Evolutionary conservation across 2,329 filamentous ascomycete genomes (phyloP).

Genomic region (Pseudogymnoascus sp.): DNA sequence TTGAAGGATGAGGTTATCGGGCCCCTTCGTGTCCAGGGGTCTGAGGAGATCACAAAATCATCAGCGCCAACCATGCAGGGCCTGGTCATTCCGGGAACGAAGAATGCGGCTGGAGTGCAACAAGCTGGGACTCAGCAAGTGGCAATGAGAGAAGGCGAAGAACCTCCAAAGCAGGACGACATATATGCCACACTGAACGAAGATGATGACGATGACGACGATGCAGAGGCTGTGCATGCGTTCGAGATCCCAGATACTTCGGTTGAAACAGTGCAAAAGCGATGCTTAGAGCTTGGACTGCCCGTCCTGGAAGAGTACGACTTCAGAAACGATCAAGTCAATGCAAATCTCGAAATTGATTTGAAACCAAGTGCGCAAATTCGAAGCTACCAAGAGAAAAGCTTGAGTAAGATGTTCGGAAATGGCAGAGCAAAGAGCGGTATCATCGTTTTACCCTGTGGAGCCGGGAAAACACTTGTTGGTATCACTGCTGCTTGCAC

Average conservation of each 20-base stretch:
- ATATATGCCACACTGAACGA: conserved; percentile 66
- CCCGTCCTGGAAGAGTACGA: conserved; percentile 96
- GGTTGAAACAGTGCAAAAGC: conserved; percentile 81
- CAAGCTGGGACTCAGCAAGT: conserved; percentile 50
- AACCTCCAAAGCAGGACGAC: conserved; percentile 52
- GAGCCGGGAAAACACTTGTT: conserved; percentile 92
- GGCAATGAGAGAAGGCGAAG: conserved; percentile 38
- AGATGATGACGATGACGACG: conserved; percentile 77
- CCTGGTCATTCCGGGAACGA: conserved; percentile 88
- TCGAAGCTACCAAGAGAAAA: conserved; percentile 92
- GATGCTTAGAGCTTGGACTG: conserved; percentile 76
- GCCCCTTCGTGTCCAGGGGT: conserved; percentile 63
- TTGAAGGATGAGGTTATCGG: conserved; percentile 78
- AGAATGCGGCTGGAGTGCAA: conserved; percentile 79
- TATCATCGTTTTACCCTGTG: conserved; percentile 93
- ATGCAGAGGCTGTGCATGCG: conserved; percentile 79
- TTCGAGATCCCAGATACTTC: conserved; percentile 81
- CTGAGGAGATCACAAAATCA: conserved; percentile 65
- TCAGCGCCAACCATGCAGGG: conserved; percentile 79
- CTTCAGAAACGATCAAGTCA: conserved; percentile 82
- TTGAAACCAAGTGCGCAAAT: conserved; percentile 84
- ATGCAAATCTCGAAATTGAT: conserved; percentile 89
- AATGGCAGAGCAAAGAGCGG: conserved; percentile 95
- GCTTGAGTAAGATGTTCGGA: conserved; percentile 97
- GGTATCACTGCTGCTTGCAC: conserved; percentile 98